Evolutionary conservation across 352 stramenopile genomes (phyloP), one percentile per base, ranked within the genome.

Genomic region (Phytophthora brassicae): DNA sequence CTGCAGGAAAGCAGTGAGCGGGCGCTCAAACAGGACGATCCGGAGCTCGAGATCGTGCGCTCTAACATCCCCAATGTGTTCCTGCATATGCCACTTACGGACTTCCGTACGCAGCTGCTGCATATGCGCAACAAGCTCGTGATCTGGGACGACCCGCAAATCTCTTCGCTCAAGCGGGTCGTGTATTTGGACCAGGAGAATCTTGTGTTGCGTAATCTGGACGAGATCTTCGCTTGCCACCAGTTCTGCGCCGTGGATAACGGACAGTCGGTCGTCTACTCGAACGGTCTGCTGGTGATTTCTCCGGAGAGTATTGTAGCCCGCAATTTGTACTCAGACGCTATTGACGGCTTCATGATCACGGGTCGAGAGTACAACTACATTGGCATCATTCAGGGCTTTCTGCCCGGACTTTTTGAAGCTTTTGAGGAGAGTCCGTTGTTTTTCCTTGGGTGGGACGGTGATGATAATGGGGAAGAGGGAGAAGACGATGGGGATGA

Each of bases 111-210:
- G 38, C 84, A 91, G 59, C 57, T 93, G 55, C 59, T 90, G 62
- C 84, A 93, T 62, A 89, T 90, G 80, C 82, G 82, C 45, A 93
- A 93, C 61, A 93, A 91, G 47, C 64, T 91, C 29, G 82, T 81
- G 46, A 77, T 93, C 35, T 93, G 84, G 84, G 84, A 93, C 58
- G 81, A 92, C 31, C 75, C 84, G 14, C 66, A 73, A 56, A 70
- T 93, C 28, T 77, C 77, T 2, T 64, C 71, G 46, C 66, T 92
- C 24, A 79, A 87, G 68, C 82, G 84, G 31, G 66, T 93, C 42
- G 82, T 87, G 44, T 93, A 93, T 45, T 44, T 93, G 43, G 84
- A 93, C 41, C 80, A 79, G 17, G 84, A 93, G 68, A 93, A 93
- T 62, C 42, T 93, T 14, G 75, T 93, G 57, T 41, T 93, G 53